Base-by-base conservation (phyloP, 2,329 filamentous ascomycete species). In the Venturia pyrina region DNA sequence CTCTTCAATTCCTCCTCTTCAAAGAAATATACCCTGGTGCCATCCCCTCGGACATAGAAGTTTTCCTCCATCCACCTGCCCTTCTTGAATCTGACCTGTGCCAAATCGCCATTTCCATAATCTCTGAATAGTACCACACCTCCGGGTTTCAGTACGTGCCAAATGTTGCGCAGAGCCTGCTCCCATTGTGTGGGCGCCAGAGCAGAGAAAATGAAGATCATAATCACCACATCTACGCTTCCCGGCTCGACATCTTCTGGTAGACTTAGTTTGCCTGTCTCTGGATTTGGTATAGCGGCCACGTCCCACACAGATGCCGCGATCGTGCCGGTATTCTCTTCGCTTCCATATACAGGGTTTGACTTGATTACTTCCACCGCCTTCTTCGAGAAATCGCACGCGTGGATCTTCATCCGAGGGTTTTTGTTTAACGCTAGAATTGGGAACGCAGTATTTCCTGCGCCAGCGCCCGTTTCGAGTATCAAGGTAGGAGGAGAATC, bases 121-220 rank as follows among this genome's bases (percentile, higher is more conserved):
- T 99, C 95, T 71, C 95, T 87, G 82, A 99, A 98, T 73, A 96
- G 85, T 64, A 99, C 89, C 72, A 90, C 83, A n/a, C 95, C 95
- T 68, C 93, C 93, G 0, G 92, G 91, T 78, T 96, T 98, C 69
- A 99, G 83, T 44, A 96, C 81, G 64, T 85, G 85, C 76, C 89
- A 85, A 19, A 97, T 85, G 74, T 98, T 99, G 66, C 82, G 79
- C 48, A 98, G 86, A 15, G 92, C 91, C 73, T 87, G 85, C 62
- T 82, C 80, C 95, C 95, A 99, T 76, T 99, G 92, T 61, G 77
- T 75, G 0, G 95, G 95, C 43, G 89, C 87, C 60, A 99, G 80
- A 1, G 95, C 95, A 21, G 91, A 96, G 81, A 99, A 98, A 73
- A 98, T 93, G 79, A 99, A 99, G 68, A 99, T 91, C 83, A 99